Conservation (phyloP, 768 basidiomycete genomes). For the Xanthoconium stramineum region DNA sequence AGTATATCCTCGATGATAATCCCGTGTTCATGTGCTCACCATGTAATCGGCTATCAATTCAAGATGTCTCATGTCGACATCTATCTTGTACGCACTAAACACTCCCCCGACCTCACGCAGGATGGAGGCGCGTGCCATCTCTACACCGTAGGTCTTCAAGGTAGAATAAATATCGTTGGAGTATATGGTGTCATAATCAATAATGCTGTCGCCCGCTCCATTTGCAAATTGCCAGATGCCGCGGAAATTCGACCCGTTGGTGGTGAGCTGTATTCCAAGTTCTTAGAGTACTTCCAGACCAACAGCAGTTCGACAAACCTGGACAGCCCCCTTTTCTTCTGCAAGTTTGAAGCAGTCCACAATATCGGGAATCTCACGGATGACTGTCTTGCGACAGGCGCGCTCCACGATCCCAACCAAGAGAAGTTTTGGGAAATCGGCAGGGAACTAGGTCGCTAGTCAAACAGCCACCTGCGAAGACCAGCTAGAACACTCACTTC, state of each 20-base stretch:
- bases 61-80: constrained; percentile 89
- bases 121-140: constrained; percentile 91
- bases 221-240: constrained; percentile 82
- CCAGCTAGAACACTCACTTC: constrained; percentile 54
- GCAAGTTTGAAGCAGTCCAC: constrained; percentile 71
- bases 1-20: neutral
- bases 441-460: constrained; percentile 60
- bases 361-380: constrained; percentile 90
- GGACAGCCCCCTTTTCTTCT: constrained; percentile 51
- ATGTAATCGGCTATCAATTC: constrained; percentile 99
- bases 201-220: constrained; percentile 48
- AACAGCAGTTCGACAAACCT: constrained; percentile 33
- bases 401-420: constrained; percentile 92
- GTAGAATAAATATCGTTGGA: constrained; percentile 96
- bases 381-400: constrained; percentile 75
- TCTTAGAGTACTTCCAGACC: neutral
- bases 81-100: constrained; percentile 94
- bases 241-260: constrained; percentile 91
- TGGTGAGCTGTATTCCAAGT: constrained; percentile 53
- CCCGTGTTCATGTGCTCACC: constrained; percentile 48
- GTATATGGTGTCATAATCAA: constrained; percentile 79
- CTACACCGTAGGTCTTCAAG: constrained; percentile 90
- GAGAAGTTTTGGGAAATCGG: constrained; percentile 88
- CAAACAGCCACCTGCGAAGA: neutral
- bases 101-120: constrained; percentile 88